Base-by-base conservation (phyloP, 2,329 filamentous ascomycete species). In the Plenodomus tracheiphilus region DNA sequence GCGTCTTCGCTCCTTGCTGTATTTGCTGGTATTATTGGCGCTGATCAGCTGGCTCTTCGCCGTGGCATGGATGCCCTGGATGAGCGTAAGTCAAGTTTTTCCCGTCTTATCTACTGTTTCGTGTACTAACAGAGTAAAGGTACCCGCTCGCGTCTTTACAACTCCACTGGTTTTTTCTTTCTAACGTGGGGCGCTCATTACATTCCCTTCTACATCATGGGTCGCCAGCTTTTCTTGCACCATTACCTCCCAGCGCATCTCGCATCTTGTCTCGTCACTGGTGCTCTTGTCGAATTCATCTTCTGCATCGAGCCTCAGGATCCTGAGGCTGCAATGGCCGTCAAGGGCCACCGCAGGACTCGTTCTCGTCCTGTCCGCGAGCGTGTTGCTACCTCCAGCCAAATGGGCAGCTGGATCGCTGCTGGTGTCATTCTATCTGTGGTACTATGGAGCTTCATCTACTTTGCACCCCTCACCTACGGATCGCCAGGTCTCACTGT, bases 101-200 rank as follows among this genome's bases (percentile, higher is more conserved):
- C 41, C 3, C 41, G 34, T 53, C 39, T 30, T 43, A 50, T 35
- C 32, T 47, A 21, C 49, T 46, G 43, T 41, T 19, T 43, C 18
- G 53, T 41, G 52, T 47, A 39, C 37, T 53, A 50, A 40, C 34
- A 41, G 68, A 28, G 39, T 39, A 11, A 15, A 88, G 91, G 91
- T 59, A 91, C 94, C 22, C 92, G 94, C 58, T 92, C 89, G 19
- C 91, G 92, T 56, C 82, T 99, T 41, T 99, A 99, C 78, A 97
- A 97, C 81, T 97, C 91, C 46, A 97, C 94, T 0, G 94, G 94
- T 19, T 99, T 99, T 83, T 95, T 99, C 80, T 97, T 97, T 85
- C 84, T 99, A 48, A 91, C 91, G 47, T 99, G 94, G 94, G 91
- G 90, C 13, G 93, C 91, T 2, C 94, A 99, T 73, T 99, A 97